Evolutionary conservation across 768 basidiomycete genomes (phyloP), one percentile per base, ranked within the genome.

Genomic region (Mycena olivaceomarginata): DNA sequence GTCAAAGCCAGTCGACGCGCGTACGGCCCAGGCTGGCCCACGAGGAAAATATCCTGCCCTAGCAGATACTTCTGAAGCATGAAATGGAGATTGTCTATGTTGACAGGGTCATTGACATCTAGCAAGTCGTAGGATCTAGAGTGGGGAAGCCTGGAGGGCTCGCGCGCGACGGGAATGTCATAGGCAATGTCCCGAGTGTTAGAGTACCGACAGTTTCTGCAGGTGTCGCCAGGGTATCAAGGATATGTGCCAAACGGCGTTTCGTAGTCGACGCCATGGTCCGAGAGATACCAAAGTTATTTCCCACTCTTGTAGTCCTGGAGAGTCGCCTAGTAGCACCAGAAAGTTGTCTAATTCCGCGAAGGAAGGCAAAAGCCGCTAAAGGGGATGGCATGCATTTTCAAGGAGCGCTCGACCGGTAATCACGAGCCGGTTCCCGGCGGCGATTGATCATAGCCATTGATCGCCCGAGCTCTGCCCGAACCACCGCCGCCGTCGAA

Each of bases 11-110:
- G 83, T 48, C 92, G 83, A 48, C 93, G 86, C 13, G 93, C 93
- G 83, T 93, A 93, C 4, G 93, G 93, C 0, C 93, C 93, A 0
- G 93, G 93, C 78, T 94, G 92, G 0, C 92, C 91, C 5, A 94
- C 86, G 31, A 94, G 83, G 81, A 94, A 94, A 6, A 93, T 85
- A 82, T 94, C 93, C 82, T 94, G 93, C 4, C 92, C 93, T 0
- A 94, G 87, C 18, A 94, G 81, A 81, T 91, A 91, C 82, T 94
- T 94, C 86, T 94, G 92, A 79, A 94, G 81, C 84, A 94, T 87
- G 79, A 92, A 94, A 81, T 92, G 90, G 37, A 94, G 82, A 77
- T 93, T 91, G 69, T 92, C 91, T 57, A 88, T 73, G 78, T 91
- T 93, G 60, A 91, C 86, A 0, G 88, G 81, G 79, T 93, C 89